Conservation (phyloP, 2,329 filamentous ascomycete genomes). For the Phyllosticta citribraziliensis region DNA sequence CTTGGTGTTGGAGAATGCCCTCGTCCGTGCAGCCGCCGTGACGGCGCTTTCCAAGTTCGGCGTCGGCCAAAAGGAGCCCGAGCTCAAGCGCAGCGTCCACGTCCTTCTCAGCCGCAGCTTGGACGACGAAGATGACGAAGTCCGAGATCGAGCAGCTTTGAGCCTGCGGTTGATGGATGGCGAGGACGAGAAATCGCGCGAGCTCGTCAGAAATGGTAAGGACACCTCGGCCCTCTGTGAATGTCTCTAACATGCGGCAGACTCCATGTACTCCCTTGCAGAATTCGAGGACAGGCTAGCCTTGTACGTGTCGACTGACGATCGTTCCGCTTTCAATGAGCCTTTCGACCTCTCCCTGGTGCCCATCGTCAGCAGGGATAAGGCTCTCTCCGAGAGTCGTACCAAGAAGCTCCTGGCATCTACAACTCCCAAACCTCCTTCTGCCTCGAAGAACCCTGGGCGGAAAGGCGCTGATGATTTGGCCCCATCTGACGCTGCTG, state of each 20-base stretch:
- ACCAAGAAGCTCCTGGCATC: slow-evolving; percentile 94
- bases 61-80: slow-evolving; percentile 88
- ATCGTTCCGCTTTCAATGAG: slow-evolving; percentile 70
- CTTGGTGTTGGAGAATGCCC: slow-evolving; percentile 92
- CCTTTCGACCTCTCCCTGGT: slow-evolving; percentile 89
- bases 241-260: slow-evolving; percentile 33
- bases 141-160: slow-evolving; percentile 86
- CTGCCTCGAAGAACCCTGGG: slow-evolving; percentile 62
- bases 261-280: slow-evolving; percentile 89
- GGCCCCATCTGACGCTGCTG: slow-evolving; percentile 66
- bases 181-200: slow-evolving; percentile 73
- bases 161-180: slow-evolving; percentile 89
- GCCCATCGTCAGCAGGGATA: slow-evolving; percentile 87
- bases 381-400: slow-evolving; percentile 90
- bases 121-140: slow-evolving; percentile 96
- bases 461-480: slow-evolving; percentile 62
- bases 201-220: slow-evolving; percentile 88
- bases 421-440: slow-evolving; percentile 87
- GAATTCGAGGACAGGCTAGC: slow-evolving; percentile 96
- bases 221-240: not conserved
- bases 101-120: slow-evolving; percentile 88
- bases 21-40: slow-evolving; percentile 88
- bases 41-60: slow-evolving; percentile 96
- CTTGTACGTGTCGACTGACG: slow-evolving; percentile 90
- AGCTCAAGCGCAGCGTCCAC: slow-evolving; percentile 91